Percentiles rank a stretch among this genome's conserved stretches.
These are phyloP conservation scores for Akanthomyces lecanii DNA, from an alignment of 2,329 filamentous ascomycete species.

Conservation along the genomic window DNA sequence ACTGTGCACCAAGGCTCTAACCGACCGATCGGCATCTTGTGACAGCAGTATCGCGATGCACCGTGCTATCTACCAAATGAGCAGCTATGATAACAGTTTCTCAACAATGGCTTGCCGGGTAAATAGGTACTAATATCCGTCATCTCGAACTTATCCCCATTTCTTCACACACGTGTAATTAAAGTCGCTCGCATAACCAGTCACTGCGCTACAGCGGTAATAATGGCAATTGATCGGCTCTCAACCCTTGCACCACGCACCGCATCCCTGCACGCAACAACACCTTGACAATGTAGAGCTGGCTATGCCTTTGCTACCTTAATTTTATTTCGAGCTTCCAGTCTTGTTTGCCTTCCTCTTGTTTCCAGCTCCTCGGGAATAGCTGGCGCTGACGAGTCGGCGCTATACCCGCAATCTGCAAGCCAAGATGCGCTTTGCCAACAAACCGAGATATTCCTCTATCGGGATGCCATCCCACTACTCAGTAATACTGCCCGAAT, in stretches of 20 bases:
- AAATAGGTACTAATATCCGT: neutral
- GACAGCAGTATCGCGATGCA: neutral
- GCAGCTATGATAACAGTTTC: too few species aligned
- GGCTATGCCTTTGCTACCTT: neutral
- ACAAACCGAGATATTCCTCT: slow-evolving; percentile 17
- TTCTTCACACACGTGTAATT: neutral
- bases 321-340: neutral
- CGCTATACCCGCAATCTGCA: neutral
- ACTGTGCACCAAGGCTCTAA: too few species aligned
- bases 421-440: neutral
- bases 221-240: neutral
- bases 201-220: too few species aligned
- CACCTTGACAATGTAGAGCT: neutral
- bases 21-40: neutral
- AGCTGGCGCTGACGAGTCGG: neutral
- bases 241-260: neutral
- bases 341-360: neutral
- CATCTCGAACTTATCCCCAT: neutral
- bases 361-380: neutral
- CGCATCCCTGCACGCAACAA: neutral
- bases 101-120: neutral
- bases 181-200: neutral
- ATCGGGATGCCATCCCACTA: slow-evolving; percentile 11
- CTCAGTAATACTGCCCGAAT: neutral
- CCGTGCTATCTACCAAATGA: neutral